A percentile compares a stretch with the other conserved stretches of the same genome.
Evolutionary conservation across 495 filamentous ascomycete genomes (phyloP).

Genomic region (Aspergillus indologenus): DNA sequence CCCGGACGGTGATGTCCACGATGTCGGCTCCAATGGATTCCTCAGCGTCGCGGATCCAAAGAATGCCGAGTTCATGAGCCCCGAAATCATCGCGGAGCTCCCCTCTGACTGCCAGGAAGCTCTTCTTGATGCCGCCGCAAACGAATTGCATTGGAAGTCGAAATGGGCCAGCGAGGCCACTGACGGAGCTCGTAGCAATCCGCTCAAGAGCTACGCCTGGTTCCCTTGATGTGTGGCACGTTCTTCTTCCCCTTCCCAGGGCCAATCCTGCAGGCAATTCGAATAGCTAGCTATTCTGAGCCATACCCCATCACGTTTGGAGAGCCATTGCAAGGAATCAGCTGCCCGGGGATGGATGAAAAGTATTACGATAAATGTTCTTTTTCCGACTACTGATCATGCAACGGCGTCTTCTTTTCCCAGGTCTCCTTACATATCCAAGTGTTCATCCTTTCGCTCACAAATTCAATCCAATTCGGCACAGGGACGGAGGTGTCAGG

Average conservation of each 20-base stretch:
- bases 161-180: conserved; percentile 63
- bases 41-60: conserved; percentile 41
- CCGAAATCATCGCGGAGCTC: conserved; percentile 66
- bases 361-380: neutral
- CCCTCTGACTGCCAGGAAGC: conserved; percentile 68
- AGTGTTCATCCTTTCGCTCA: neutral
- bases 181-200: conserved; percentile 44
- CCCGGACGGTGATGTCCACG: conserved; percentile 57
- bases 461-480: neutral
- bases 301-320: no score
- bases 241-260: conserved; percentile 11
- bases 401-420: neutral
- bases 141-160: conserved; percentile 68
- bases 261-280: neutral
- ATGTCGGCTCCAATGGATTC: conserved; percentile 65
- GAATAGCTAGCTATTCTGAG: neutral
- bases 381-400: neutral
- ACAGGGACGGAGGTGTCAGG: neutral
- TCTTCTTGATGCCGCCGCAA: conserved; percentile 58
- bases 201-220: conserved; percentile 53
- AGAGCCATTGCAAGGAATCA: neutral
- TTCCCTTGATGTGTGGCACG: conserved; percentile 29
- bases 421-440: neutral
- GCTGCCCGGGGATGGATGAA: neutral
- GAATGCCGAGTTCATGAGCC: conserved; percentile 51